Percentiles rank a stretch among this genome's conserved stretches.
phyloP scores from a whole-genome alignment of 1,139 yeast species.

The Yamadazyma buinensis region DNA sequence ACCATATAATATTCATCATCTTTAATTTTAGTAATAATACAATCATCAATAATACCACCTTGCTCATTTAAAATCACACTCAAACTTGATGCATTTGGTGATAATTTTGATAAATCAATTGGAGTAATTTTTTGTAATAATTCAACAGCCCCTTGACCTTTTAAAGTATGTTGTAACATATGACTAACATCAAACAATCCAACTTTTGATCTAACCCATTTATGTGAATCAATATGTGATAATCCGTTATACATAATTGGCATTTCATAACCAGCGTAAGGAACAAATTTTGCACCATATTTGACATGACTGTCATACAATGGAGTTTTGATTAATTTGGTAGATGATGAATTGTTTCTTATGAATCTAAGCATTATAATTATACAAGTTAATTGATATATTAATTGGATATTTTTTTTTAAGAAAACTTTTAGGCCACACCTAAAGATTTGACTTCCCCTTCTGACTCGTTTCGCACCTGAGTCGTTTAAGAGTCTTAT shows the following conservation, averaged over 20 bases:
- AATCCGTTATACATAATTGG: slow-evolving; percentile 84
- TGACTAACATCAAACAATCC: slow-evolving; percentile 96
- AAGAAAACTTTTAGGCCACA: no score
- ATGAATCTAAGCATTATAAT: slow-evolving; percentile 17
- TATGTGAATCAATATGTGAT: slow-evolving; percentile 86
- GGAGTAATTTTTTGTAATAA: slow-evolving; percentile 83
- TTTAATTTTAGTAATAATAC: slow-evolving; percentile 81
- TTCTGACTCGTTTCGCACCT: no score
- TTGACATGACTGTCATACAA: slow-evolving; percentile 74
- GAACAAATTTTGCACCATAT: slow-evolving; percentile 87
- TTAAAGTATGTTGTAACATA: slow-evolving; percentile 84
- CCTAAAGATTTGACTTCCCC: no score
- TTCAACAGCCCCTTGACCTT: slow-evolving; percentile 65
- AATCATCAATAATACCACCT: slow-evolving; percentile 91
- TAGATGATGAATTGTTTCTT: slow-evolving; percentile 26
- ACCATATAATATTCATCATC: slow-evolving; percentile 82
- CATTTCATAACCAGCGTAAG: slow-evolving; percentile 93
- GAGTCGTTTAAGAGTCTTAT: no score
- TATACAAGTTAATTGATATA: background rate
- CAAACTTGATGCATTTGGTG: slow-evolving; percentile 62
- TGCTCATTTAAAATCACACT: slow-evolving; percentile 70
- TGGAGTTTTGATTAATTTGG: slow-evolving; percentile 60
- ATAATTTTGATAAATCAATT: slow-evolving; percentile 61
- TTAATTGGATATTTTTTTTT: no score
- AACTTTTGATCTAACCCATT: slow-evolving; percentile 85